Percentiles rank a stretch among this genome's conserved stretches.
Conservation (phyloP, 225 moss, liverwort and hornwort species). For the Pseudisothecium myosuroides region DNA sequence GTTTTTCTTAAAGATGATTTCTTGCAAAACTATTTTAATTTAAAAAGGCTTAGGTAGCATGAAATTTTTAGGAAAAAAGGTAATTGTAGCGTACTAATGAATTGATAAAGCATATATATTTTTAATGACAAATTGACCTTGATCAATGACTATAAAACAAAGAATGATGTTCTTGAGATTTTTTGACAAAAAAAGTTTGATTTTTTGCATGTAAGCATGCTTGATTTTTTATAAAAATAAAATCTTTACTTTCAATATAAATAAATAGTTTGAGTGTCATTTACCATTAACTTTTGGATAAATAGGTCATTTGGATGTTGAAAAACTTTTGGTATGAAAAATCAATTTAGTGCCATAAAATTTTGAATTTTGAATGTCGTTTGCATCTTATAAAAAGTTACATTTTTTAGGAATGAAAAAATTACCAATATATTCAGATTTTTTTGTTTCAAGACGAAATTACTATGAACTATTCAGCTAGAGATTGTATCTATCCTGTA, state of each 20-base stretch:
- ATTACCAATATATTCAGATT: no score
- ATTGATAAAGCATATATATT: not conserved
- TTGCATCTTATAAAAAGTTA: not conserved
- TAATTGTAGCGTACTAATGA: not conserved
- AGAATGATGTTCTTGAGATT: not conserved
- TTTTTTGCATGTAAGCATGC: not conserved
- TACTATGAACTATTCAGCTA: no score
- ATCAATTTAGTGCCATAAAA: not conserved
- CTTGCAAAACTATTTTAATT: not conserved
- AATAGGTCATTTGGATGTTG: not conserved
- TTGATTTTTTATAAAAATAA: not conserved
- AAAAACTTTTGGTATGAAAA: not conserved
- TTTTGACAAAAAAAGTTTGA: not conserved
- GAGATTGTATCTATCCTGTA: no score
- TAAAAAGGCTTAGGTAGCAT: not conserved
- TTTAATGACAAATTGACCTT: not conserved
- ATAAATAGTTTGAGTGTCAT: not conserved
- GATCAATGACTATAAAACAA: no score
- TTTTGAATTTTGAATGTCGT: not conserved
- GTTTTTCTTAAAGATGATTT: not conserved
- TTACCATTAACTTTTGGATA: no score
- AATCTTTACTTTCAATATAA: no score
- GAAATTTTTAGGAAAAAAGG: not conserved
- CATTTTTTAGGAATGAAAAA: not conserved
- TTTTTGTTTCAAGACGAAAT: no score